phyloP scores from a whole-genome alignment of 2,329 filamentous ascomycete genomes.

The Penicillium sp. region DNA sequence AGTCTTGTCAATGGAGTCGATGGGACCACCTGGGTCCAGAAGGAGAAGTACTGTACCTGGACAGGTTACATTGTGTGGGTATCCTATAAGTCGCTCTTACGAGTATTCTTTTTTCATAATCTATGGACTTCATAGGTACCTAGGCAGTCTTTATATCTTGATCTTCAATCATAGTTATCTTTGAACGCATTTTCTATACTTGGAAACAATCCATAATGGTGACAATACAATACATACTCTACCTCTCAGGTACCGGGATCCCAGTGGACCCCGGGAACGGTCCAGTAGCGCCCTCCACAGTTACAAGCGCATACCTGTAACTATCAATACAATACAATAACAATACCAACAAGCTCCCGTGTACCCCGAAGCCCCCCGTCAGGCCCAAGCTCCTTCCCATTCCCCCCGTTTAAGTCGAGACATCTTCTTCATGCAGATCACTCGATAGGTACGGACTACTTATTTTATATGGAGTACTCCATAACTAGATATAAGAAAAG shows the following conservation, averaged over 20 bases:
- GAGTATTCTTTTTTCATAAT: too few relatives aligned
- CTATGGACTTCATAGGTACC: too few relatives aligned
- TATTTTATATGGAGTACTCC: too few relatives aligned
- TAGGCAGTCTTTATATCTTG: too few relatives aligned
- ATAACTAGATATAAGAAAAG: too few relatives aligned
- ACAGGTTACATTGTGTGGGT: constrained; percentile 7
- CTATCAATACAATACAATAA: background rate
- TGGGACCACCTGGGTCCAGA: background rate
- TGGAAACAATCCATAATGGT: too few relatives aligned
- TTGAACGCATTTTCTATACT: too few relatives aligned
- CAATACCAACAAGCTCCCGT: background rate
- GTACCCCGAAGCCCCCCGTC: constrained; percentile 7
- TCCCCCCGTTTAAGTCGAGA: background rate
- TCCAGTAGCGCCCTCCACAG: constrained; percentile 16
- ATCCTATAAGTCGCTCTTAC: too few relatives aligned
- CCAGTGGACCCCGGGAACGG: constrained; percentile 17
- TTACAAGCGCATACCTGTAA: constrained; percentile 6
- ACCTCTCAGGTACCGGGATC: constrained; percentile 20
- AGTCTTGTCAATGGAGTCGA: background rate
- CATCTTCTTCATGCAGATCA: constrained; percentile 2
- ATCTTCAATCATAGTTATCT: too few relatives aligned
- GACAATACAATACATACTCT: constrained; percentile 1
- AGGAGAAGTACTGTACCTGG: background rate
- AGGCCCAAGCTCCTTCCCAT: constrained; percentile 9
- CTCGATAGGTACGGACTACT: constrained; percentile 11